phyloP scores from a whole-genome alignment of 306 rosid genomes.

The Hippophae tibetana region DNA sequence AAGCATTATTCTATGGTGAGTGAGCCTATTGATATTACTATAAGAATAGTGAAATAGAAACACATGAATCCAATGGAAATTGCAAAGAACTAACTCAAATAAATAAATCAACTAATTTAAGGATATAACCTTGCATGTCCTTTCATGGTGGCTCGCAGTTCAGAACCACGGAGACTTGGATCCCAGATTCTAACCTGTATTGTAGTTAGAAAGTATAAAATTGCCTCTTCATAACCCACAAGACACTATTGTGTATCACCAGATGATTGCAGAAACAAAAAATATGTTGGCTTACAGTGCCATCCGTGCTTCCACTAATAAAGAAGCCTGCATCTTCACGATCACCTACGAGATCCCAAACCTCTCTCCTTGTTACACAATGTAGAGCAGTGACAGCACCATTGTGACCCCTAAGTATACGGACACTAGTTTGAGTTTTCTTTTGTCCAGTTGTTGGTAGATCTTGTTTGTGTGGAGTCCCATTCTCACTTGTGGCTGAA shows the following conservation, averaged over 20 bases:
- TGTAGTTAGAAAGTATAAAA: slow-evolving; percentile 19
- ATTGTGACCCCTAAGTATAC: slow-evolving; percentile 87
- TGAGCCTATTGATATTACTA: neutral
- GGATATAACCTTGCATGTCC: slow-evolving; percentile 72
- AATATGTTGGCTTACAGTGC: slow-evolving; percentile 51
- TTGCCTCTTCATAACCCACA: slow-evolving; percentile 11
- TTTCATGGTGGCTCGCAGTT: slow-evolving; percentile 86
- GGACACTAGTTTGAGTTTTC: slow-evolving; percentile 88
- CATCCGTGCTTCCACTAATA: slow-evolving; percentile 94
- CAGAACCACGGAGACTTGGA: slow-evolving; percentile 96
- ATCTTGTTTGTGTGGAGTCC: slow-evolving; percentile 68
- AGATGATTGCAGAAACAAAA: slow-evolving; percentile 15
- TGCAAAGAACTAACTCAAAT: too few relatives aligned
- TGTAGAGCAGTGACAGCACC: slow-evolving; percentile 93
- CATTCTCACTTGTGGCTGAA: slow-evolving; percentile 60
- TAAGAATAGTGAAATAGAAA: neutral
- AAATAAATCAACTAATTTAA: neutral
- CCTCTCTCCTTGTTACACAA: slow-evolving; percentile 95
- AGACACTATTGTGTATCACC: slow-evolving; percentile 8
- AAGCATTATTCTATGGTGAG: neutral
- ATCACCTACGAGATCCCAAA: slow-evolving; percentile 99
- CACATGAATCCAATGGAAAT: neutral
- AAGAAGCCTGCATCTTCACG: slow-evolving; percentile 99
- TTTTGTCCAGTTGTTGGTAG: slow-evolving; percentile 61
- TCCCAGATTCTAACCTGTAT: slow-evolving; percentile 97